A percentile compares a stretch with the other conserved stretches of the same genome.
These are phyloP conservation scores for Golubevia pallescens DNA, from an alignment of 1,284 basidiomycete genomes.

Conservation along the genomic window DNA sequence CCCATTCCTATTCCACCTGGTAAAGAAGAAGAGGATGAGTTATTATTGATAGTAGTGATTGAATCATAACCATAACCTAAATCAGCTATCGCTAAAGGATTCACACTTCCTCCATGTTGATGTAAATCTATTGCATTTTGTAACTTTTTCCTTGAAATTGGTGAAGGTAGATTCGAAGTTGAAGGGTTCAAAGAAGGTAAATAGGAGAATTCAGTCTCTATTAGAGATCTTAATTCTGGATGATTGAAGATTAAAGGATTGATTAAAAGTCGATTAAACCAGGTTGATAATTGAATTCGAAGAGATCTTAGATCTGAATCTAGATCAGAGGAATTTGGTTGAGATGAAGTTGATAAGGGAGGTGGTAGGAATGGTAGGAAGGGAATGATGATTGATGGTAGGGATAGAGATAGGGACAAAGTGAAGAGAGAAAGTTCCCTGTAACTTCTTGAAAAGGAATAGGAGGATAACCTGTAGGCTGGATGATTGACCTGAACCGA, in stretches of 20 bases:
- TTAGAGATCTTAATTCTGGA: conserved; percentile 42
- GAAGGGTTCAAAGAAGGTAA: conserved; percentile 13
- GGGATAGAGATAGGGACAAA: conserved; percentile 20
- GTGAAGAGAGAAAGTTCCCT: conserved; percentile 42
- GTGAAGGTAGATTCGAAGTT: too few species aligned
- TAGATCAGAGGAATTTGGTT: not conserved
- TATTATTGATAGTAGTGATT: too few species aligned
- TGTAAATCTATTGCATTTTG: too few species aligned
- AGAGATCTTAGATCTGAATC: conserved; percentile 9
- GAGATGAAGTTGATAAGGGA: not conserved
- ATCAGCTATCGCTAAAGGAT: not conserved
- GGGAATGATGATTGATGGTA: conserved; percentile 11
- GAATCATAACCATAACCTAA: not conserved
- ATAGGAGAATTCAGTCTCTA: conserved; percentile 56
- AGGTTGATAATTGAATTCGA: conserved; percentile 31
- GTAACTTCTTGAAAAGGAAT: conserved; percentile 40
- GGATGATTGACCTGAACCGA: conserved; percentile 48
- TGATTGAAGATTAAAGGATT: conserved; percentile 34
- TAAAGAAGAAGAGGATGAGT: not conserved
- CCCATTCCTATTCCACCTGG: not conserved
- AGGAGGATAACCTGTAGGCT: conserved; percentile 33
- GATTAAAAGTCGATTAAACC: conserved; percentile 38
- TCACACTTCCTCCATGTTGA: not conserved
- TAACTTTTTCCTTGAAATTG: too few species aligned
- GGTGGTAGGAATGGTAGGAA: conserved; percentile 12